A percentile compares a stretch with the other conserved stretches of the same genome.
phyloP scores from a whole-genome alignment of 176 grass and related monocot species.

The Oryza australiensis region DNA sequence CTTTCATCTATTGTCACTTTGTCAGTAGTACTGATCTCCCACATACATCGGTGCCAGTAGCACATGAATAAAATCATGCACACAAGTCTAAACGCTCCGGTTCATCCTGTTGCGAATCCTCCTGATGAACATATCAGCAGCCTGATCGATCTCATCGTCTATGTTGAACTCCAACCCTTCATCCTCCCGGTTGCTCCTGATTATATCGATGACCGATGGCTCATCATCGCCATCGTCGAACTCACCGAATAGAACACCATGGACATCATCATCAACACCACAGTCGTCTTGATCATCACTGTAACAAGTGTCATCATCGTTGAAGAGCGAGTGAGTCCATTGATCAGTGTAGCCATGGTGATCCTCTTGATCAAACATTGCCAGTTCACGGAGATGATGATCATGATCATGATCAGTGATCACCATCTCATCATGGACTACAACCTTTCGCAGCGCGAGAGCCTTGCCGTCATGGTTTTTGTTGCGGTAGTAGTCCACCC shows the following conservation, averaged over 20 bases:
- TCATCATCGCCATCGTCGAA: slow-evolving; percentile 22
- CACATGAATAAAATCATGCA: not conserved
- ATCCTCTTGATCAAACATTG: slow-evolving; percentile 27
- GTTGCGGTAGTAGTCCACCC: slow-evolving; percentile 1
- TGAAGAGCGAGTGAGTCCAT: slow-evolving; percentile 50
- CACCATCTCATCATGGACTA: not conserved
- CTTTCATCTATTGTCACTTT: slow-evolving; percentile 6
- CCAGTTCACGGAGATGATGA: slow-evolving; percentile 18
- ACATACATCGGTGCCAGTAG: not conserved
- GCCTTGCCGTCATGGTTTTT: not conserved
- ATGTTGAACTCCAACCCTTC: slow-evolving; percentile 65
- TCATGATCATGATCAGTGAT: slow-evolving; percentile 20
- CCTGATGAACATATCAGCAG: slow-evolving; percentile 74
- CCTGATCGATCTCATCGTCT: slow-evolving; percentile 79
- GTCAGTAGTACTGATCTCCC: slow-evolving; percentile 1
- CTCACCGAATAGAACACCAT: no score
- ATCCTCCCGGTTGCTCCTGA: slow-evolving; percentile 56
- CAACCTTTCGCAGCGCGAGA: slow-evolving; percentile 17
- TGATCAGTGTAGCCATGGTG: slow-evolving; percentile 8
- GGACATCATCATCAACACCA: slow-evolving; percentile 14
- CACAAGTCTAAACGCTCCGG: slow-evolving; percentile 14
- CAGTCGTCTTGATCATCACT: not conserved
- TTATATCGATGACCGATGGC: slow-evolving; percentile 64
- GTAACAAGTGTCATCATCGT: slow-evolving; percentile 36
- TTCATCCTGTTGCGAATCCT: slow-evolving; percentile 64